Evolutionary conservation across 2,329 filamentous ascomycete species (phyloP).

Genomic region (Calonectria hongkongensis): DNA sequence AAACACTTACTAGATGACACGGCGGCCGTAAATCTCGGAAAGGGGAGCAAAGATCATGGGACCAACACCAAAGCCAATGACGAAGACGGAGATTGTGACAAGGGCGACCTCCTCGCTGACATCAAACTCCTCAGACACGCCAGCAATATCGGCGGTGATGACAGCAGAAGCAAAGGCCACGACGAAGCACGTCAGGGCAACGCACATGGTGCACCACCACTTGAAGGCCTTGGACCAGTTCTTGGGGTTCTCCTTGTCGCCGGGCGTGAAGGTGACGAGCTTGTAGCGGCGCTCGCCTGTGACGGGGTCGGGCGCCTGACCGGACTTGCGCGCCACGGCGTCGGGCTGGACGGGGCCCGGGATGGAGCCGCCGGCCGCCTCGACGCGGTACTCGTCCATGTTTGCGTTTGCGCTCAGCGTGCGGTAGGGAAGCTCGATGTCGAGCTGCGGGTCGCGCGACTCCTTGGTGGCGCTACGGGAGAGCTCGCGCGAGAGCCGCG

Average conservation of each 20-base stretch:
- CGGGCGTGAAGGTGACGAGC: slow-evolving; percentile 79
- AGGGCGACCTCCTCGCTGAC: slow-evolving; percentile 84
- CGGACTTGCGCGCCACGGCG: slow-evolving; percentile 48
- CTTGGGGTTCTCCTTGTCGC: slow-evolving; percentile 87
- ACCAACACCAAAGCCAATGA: slow-evolving; percentile 87
- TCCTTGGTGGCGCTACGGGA: slow-evolving; percentile 62
- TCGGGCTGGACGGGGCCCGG: slow-evolving; percentile 62
- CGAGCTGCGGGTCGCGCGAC: slow-evolving; percentile 62
- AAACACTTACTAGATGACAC: slow-evolving; percentile 77
- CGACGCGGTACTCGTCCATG: slow-evolving; percentile 80
- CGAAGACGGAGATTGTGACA: slow-evolving; percentile 84
- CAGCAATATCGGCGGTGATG: slow-evolving; percentile 84
- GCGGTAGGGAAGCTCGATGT: slow-evolving; percentile 78
- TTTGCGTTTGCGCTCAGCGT: slow-evolving; percentile 77
- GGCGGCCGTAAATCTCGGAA: slow-evolving; percentile 84
- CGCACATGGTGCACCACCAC: slow-evolving; percentile 91
- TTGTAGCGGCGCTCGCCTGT: slow-evolving; percentile 62
- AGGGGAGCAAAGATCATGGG: slow-evolving; percentile 88
- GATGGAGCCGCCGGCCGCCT: slow-evolving; percentile 78
- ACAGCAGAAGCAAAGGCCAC: slow-evolving; percentile 83
- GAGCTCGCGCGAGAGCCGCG: slow-evolving; percentile 36
- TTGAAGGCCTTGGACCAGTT: slow-evolving; percentile 88
- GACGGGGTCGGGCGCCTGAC: slow-evolving; percentile 30
- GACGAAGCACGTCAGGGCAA: slow-evolving; percentile 84
- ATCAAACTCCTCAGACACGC: slow-evolving; percentile 77